Conservation (phyloP, 1,284 basidiomycete species). For the Naganishia sp. region DNA sequence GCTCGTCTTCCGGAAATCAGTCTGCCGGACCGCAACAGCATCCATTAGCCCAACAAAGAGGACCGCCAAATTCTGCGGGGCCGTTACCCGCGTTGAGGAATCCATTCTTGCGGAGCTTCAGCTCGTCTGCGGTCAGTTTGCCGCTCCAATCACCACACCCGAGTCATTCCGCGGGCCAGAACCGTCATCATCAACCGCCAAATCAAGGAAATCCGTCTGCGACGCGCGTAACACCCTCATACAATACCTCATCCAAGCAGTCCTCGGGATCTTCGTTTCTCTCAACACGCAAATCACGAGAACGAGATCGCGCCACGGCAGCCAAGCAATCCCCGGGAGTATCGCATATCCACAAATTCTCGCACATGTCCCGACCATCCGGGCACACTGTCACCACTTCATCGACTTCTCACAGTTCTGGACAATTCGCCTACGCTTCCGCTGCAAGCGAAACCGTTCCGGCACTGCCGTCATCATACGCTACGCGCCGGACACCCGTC, state of each 20-base stretch:
- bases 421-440: constrained; percentile 17
- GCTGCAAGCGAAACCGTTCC: constrained; percentile 15
- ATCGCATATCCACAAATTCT: constrained; percentile 20
- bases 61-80: constrained; percentile 23
- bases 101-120: constrained; percentile 31
- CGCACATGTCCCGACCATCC: constrained; percentile 22
- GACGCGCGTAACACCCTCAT: constrained; percentile 19
- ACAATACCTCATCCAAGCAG: constrained; percentile 19
- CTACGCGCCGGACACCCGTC: constrained; percentile 17
- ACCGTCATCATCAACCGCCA: constrained; percentile 31
- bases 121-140: constrained; percentile 43
- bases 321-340: constrained; percentile 16
- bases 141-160: constrained; percentile 41
- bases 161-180: constrained; percentile 20
- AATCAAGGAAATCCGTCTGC: not conserved
- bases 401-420: constrained; percentile 20
- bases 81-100: constrained; percentile 33
- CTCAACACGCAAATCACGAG: constrained; percentile 22
- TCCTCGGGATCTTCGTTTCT: constrained; percentile 21
- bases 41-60: constrained; percentile 32
- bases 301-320: constrained; percentile 12
- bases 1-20: constrained; percentile 34
- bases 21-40: constrained; percentile 31
- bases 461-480: constrained; percentile 14
- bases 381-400: constrained; percentile 25